These are phyloP conservation scores for Kodamaea ohmeri DNA, from an alignment of 1,139 yeast genomes.

Conservation along the genomic window DNA sequence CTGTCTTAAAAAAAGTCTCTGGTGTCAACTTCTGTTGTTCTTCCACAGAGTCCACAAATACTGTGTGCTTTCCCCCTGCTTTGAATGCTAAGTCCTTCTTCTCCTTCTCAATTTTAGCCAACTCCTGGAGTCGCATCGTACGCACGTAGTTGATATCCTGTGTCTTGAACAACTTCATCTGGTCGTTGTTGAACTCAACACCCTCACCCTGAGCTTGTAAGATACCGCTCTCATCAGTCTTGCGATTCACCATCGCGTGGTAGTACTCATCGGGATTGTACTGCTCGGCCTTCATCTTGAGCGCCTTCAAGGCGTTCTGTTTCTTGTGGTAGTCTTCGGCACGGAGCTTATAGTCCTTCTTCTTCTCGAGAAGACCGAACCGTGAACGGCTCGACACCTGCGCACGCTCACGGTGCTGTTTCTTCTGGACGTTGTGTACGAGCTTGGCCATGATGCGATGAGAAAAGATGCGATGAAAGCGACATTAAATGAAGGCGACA, in stretches of 20 bases:
- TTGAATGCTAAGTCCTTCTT: slow-evolving; percentile 53
- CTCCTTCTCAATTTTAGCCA: slow-evolving; percentile 60
- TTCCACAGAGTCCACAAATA: slow-evolving; percentile 68
- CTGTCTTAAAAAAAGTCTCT: slow-evolving; percentile 67
- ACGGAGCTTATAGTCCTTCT: slow-evolving; percentile 87
- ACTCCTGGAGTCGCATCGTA: slow-evolving; percentile 69
- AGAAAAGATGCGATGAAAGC: slow-evolving; percentile 2
- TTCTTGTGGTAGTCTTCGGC: slow-evolving; percentile 88
- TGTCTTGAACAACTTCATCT: slow-evolving; percentile 77
- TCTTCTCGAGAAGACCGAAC: slow-evolving; percentile 87
- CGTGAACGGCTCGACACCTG: slow-evolving; percentile 73
- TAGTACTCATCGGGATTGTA: slow-evolving; percentile 96
- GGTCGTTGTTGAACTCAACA: slow-evolving; percentile 64
- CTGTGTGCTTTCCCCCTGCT: slow-evolving; percentile 72
- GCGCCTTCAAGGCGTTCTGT: slow-evolving; percentile 75
- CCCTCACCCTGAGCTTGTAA: slow-evolving; percentile 65
- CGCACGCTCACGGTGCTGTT: slow-evolving; percentile 91
- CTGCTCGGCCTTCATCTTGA: slow-evolving; percentile 66
- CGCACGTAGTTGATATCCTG: slow-evolving; percentile 87
- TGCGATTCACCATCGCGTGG: slow-evolving; percentile 79
- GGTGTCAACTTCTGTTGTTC: slow-evolving; percentile 61
- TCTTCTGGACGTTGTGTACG: slow-evolving; percentile 89
- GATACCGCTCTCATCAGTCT: slow-evolving; percentile 68
- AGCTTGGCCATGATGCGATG: slow-evolving; percentile 59
- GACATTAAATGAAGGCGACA: too few species aligned